Evolutionary conservation across 768 basidiomycete species (phyloP).

Genomic region (Trametes cubensis): DNA sequence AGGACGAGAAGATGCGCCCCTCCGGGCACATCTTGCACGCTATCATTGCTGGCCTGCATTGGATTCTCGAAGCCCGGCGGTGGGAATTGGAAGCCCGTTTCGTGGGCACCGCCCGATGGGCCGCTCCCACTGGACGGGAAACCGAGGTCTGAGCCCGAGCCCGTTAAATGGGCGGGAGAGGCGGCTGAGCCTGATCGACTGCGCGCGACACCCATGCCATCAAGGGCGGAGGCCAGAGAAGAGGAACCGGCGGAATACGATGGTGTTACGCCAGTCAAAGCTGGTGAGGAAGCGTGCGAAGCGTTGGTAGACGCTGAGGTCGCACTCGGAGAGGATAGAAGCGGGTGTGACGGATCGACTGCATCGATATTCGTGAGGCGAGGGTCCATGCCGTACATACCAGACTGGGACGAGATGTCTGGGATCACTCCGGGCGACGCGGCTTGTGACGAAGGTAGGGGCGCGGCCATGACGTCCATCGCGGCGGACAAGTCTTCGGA

Average conservation of each 20-base stretch:
- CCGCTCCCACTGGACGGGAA: constrained; percentile 33
- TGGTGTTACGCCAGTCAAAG: constrained; percentile 35
- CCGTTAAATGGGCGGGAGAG: constrained; percentile 33
- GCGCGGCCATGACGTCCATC: constrained; percentile 31
- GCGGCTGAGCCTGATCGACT: constrained; percentile 39
- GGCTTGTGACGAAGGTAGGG: constrained; percentile 24
- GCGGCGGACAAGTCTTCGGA: constrained; percentile 19
- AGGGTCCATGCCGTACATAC: constrained; percentile 41
- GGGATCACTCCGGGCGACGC: constrained; percentile 44
- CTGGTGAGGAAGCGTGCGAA: constrained; percentile 39
- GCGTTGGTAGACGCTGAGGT: constrained; percentile 36
- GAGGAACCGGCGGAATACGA: constrained; percentile 35
- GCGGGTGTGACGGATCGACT: constrained; percentile 32
- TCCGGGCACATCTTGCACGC: constrained; percentile 38
- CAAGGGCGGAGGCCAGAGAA: constrained; percentile 40
- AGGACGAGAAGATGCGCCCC: constrained; percentile 54
- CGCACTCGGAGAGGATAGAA: constrained; percentile 37
- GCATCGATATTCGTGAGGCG: constrained; percentile 36
- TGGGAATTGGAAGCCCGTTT: constrained; percentile 33
- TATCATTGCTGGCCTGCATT: constrained; percentile 29
- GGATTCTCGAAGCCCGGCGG: constrained; percentile 29
- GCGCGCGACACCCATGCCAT: constrained; percentile 31
- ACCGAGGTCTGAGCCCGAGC: constrained; percentile 31
- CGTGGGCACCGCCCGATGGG: constrained; percentile 31
- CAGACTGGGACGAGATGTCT: constrained; percentile 42